Evolutionary conservation across 2,329 filamentous ascomycete genomes (phyloP), one percentile per base, ranked within the genome.

Genomic region (Purpureocillium takamizusanense): DNA sequence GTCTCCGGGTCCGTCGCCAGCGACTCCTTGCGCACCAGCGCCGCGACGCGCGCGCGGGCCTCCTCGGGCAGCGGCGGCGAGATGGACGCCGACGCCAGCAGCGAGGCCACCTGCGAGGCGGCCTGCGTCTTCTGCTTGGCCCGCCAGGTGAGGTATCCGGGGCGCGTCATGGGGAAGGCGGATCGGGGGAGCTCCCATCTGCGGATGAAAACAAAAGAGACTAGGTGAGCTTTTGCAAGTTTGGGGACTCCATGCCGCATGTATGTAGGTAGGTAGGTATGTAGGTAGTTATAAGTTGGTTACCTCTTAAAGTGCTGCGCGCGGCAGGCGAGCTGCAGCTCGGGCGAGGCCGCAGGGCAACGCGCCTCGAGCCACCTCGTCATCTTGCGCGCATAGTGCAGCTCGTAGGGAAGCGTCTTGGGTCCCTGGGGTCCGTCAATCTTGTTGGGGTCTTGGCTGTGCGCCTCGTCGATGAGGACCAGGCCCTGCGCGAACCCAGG

Each of bases 301-400:
- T 47, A 73, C 62, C 85, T 79, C 38, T 81, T 76, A 51, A 94
- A 85, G 60, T 94, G 87, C 59, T 94, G 87, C 10, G 86, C 86
- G 47, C 86, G 80, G 47, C 88, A 83, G 14, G 87, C 87, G 34
- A 92, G 69, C 45, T 77, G 77, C 38, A 94, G 69, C 17, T 75
- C 61, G 2, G 81, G 78, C 2, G 81, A 78, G 2, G 86, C 79
- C 21, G 67, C 49, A 0, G 84, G 78, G 8, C 63, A 61, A 44
- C 79, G 76, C 13, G 70, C 62, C 8, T 66, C 55, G 25, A 94
- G 78, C 70, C 84, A 92, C 25, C 66, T 62, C 36, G 82, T 86
- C 82, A 89, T 89, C 59, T 86, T 79, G 36, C 72, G 70, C 7
- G 86, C 85, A 56, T 94, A 94, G 64, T 87, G 79, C 2, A 90